Percentiles rank a stretch among this genome's conserved stretches.
These are phyloP conservation scores for Myrmaecium sp. DNA, from an alignment of 2,329 filamentous ascomycete genomes.

Conservation along the genomic window DNA sequence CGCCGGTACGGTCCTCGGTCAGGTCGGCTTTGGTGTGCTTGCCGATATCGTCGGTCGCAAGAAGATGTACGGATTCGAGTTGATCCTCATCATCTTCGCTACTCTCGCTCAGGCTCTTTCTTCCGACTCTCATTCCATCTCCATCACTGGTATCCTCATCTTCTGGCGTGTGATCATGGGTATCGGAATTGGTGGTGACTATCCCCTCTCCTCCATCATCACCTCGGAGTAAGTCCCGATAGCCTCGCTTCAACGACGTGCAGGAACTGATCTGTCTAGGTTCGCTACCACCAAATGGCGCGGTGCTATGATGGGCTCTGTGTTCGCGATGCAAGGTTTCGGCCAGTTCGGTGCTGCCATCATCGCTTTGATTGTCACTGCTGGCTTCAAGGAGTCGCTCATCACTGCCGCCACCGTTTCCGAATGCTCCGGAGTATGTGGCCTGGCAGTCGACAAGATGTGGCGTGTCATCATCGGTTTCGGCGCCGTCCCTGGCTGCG, in stretches of 20 bases:
- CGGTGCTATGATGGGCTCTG: slow-evolving; percentile 73
- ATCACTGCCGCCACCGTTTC: slow-evolving; percentile 31
- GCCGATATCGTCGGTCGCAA: slow-evolving; percentile 66
- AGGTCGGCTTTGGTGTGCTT: slow-evolving; percentile 50
- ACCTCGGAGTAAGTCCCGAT: slow-evolving; percentile 46
- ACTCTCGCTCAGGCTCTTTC: slow-evolving; percentile 22
- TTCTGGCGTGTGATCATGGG: slow-evolving; percentile 25
- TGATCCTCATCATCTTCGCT: slow-evolving; percentile 22
- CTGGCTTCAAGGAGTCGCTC: slow-evolving; percentile 52
- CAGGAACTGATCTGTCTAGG: background rate
- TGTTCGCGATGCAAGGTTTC: slow-evolving; percentile 77
- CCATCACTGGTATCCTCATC: slow-evolving; percentile 21
- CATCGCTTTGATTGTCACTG: slow-evolving; percentile 56
- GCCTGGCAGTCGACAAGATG: slow-evolving; percentile 67
- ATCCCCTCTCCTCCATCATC: slow-evolving; percentile 67
- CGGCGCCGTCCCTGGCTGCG: slow-evolving; percentile 61
- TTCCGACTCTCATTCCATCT: slow-evolving; percentile 16
- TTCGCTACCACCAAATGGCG: slow-evolving; percentile 76
- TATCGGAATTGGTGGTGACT: slow-evolving; percentile 46
- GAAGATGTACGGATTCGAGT: slow-evolving; percentile 55
- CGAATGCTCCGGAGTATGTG: slow-evolving; percentile 46
- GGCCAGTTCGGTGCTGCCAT: slow-evolving; percentile 63
- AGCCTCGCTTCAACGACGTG: background rate
- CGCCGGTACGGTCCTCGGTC: slow-evolving; percentile 67
- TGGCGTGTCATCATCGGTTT: slow-evolving; percentile 71